Percentiles rank a stretch among this genome's conserved stretches.
phyloP scores from a whole-genome alignment of 2,329 filamentous ascomycete genomes.

The Westerdykella ornata region DNA sequence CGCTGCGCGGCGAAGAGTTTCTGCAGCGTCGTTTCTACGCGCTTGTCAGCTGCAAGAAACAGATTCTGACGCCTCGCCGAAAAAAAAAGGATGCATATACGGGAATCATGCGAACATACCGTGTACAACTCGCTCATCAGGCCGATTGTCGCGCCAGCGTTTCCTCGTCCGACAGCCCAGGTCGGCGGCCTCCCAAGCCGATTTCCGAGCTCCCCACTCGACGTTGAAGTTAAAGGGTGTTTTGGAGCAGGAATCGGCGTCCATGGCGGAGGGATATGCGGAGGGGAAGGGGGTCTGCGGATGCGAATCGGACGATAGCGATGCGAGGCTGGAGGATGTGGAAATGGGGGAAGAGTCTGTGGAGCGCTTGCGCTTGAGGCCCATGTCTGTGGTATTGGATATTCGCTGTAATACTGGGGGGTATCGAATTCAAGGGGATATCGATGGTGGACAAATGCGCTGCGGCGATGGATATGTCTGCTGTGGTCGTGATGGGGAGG shows the following conservation, averaged over 20 bases:
- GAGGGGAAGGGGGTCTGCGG: slow-evolving; percentile 12
- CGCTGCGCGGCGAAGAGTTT: slow-evolving; percentile 43
- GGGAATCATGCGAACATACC: slow-evolving; percentile 35
- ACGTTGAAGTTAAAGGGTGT: slow-evolving; percentile 11
- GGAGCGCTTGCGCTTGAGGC: slow-evolving; percentile 54
- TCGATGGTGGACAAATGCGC: background rate
- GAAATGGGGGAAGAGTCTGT: slow-evolving; percentile 42
- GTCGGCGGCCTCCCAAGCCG: slow-evolving; percentile 30
- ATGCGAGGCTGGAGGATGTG: slow-evolving; percentile 34
- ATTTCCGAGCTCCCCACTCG: background rate
- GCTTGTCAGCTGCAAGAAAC: slow-evolving; percentile 4
- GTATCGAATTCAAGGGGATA: background rate
- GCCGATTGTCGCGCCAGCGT: slow-evolving; percentile 52
- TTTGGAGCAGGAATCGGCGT: slow-evolving; percentile 14
- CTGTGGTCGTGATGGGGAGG: slow-evolving; percentile 3
- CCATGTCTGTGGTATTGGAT: slow-evolving; percentile 37
- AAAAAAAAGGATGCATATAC: background rate
- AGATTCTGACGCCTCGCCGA: background rate
- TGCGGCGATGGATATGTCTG: background rate
- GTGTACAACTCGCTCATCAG: slow-evolving; percentile 50
- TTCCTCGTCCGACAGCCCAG: slow-evolving; percentile 54
- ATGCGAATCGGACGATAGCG: slow-evolving; percentile 24
- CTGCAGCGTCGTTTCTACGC: slow-evolving; percentile 41
- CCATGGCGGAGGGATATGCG: slow-evolving; percentile 20
- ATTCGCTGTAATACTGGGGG: background rate